A percentile compares a stretch with the other conserved stretches of the same genome.
phyloP scores from a whole-genome alignment of 306 rosid species.

The Begonia masoniana region DNA sequence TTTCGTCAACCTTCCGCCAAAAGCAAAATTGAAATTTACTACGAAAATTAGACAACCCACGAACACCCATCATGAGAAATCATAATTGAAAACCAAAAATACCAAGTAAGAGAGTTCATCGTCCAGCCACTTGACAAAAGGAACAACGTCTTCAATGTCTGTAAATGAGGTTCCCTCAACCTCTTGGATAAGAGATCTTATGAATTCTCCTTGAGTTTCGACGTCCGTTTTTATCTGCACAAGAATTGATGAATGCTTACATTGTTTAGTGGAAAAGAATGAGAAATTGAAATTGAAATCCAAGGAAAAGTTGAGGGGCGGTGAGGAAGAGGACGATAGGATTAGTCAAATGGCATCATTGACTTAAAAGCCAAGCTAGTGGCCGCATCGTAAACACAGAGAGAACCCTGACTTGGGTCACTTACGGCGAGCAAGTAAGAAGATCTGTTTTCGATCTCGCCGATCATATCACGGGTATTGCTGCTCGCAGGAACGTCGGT shows the following conservation, averaged over 20 bases:
- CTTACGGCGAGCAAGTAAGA: constrained; percentile 73
- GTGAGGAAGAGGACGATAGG: too few relatives aligned
- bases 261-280: too few relatives aligned
- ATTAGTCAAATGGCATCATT: too few relatives aligned
- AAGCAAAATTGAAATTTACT: neutral
- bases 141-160: constrained; percentile 58
- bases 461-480: constrained; percentile 86
- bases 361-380: too few relatives aligned
- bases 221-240: constrained; percentile 82
- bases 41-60: neutral
- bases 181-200: constrained; percentile 66
- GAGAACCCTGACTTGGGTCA: neutral
- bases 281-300: too few relatives aligned
- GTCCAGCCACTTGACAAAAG: constrained; percentile 94
- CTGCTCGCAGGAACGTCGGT: constrained; percentile 36
- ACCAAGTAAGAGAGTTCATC: constrained; percentile 93
- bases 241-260: too few relatives aligned
- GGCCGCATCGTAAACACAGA: too few relatives aligned
- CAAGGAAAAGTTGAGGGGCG: too few relatives aligned
- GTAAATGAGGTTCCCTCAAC: constrained; percentile 71
- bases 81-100: neutral
- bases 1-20: constrained; percentile 59
- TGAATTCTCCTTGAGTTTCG: constrained; percentile 15
- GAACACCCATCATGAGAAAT: too few relatives aligned
- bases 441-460: constrained; percentile 91